Evolutionary conservation across 2,329 filamentous ascomycete genomes (phyloP).

Genomic region (Byssoonygena ceratinophila): DNA sequence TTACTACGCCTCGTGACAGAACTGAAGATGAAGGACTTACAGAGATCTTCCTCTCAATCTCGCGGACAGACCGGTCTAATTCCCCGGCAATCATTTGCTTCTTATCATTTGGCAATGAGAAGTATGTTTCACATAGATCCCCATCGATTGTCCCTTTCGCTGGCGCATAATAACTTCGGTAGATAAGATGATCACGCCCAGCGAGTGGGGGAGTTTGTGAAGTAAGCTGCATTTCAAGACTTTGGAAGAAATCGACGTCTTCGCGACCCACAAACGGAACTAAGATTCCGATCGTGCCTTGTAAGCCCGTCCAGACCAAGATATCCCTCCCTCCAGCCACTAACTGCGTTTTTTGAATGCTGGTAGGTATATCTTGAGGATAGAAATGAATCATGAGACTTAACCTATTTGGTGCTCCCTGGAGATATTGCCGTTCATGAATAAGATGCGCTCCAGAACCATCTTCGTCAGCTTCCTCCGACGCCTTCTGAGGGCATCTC

Average conservation of each 20-base stretch:
- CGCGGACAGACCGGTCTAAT: slow-evolving; percentile 75
- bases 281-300: slow-evolving; percentile 86
- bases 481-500: slow-evolving; percentile 73
- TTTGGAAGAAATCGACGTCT: slow-evolving; percentile 96
- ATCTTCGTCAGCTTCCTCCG: slow-evolving; percentile 83
- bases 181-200: slow-evolving; percentile 90
- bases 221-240: slow-evolving; percentile 76
- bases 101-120: slow-evolving; percentile 71
- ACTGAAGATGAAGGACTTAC: slow-evolving; percentile 30
- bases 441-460: slow-evolving; percentile 82
- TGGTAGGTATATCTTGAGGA: slow-evolving; percentile 83
- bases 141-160: slow-evolving; percentile 96
- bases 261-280: slow-evolving; percentile 86
- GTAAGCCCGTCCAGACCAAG: slow-evolving; percentile 83
- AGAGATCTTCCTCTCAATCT: slow-evolving; percentile 94
- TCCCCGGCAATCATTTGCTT: slow-evolving; percentile 93
- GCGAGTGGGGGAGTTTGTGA: slow-evolving; percentile 78
- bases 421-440: slow-evolving; percentile 80
- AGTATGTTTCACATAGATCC: slow-evolving; percentile 87
- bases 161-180: slow-evolving; percentile 88
- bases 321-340: slow-evolving; percentile 87
- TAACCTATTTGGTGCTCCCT: slow-evolving; percentile 75
- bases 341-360: slow-evolving; percentile 76
- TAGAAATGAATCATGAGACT: slow-evolving; percentile 82
- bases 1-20: too few species aligned